phyloP scores from a whole-genome alignment of 768 basidiomycete species.

The Megacollybia marginata region DNA sequence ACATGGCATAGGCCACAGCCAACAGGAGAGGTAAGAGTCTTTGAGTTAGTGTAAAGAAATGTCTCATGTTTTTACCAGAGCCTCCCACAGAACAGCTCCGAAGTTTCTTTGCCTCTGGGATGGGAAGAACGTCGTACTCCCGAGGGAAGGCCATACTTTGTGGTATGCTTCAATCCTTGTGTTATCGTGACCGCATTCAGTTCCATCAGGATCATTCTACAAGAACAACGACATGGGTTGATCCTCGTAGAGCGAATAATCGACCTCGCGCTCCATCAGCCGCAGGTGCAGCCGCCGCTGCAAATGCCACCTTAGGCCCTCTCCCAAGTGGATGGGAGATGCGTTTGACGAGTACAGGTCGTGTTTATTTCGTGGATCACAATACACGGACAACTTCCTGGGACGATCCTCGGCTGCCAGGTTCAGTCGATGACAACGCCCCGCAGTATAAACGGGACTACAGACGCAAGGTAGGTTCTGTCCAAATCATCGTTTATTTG shows the following conservation, averaged over 20 bases:
- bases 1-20: conserved; percentile 63
- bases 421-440: conserved; percentile 75
- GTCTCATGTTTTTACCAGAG: neutral
- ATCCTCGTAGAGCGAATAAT: conserved; percentile 57
- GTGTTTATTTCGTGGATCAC: conserved; percentile 93
- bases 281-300: conserved; percentile 31
- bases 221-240: conserved; percentile 86
- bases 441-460: conserved; percentile 97
- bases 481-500: too few relatives aligned
- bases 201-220: conserved; percentile 54
- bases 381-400: conserved; percentile 85
- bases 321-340: conserved; percentile 94
- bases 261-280: conserved; percentile 42
- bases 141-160: conserved; percentile 70
- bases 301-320: conserved; percentile 64
- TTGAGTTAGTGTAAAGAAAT: too few relatives aligned
- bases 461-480: conserved; percentile 47
- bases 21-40: conserved; percentile 10
- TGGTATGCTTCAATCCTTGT: conserved; percentile 39
- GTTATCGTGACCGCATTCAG: conserved; percentile 17
- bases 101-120: conserved; percentile 74
- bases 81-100: conserved; percentile 19
- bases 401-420: conserved; percentile 88
- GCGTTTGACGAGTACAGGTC: conserved; percentile 76
- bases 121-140: conserved; percentile 91